Evolutionary conservation across 345 rosid species (phyloP).

Genomic region (Citrus trifoliata): DNA sequence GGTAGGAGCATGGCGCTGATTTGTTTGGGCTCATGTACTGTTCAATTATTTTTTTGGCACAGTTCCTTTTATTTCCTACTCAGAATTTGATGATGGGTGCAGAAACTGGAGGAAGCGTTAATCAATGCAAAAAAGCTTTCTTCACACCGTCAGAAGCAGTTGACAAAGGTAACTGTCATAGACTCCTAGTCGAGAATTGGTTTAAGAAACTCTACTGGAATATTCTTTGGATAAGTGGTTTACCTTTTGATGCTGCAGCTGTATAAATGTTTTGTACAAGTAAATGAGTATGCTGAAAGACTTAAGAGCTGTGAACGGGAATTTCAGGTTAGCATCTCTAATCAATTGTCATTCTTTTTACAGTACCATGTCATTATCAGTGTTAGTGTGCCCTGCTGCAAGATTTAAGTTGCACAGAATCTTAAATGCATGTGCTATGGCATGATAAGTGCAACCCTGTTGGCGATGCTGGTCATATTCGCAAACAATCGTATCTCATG

Average conservation of each 20-base stretch:
- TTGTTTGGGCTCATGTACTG: not conserved
- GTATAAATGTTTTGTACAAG: constrained; percentile 57
- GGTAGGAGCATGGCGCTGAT: constrained; percentile 30
- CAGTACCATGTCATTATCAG: not conserved
- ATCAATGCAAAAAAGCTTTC: constrained; percentile 57
- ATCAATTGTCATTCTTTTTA: not conserved
- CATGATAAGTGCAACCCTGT: not conserved
- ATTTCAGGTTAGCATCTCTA: constrained; percentile 56
- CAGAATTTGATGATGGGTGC: constrained; percentile 30
- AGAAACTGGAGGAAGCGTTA: constrained; percentile 76
- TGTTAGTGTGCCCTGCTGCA: not conserved
- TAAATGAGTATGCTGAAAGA: constrained; percentile 55
- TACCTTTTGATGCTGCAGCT: constrained; percentile 44
- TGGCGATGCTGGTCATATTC: not conserved
- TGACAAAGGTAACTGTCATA: constrained; percentile 55
- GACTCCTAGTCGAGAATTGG: not conserved
- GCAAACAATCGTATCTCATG: not conserved
- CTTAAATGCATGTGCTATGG: not conserved
- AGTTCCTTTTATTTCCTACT: constrained; percentile 8
- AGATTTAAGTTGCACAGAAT: not conserved
- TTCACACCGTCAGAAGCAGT: constrained; percentile 52
- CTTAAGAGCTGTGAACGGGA: constrained; percentile 70
- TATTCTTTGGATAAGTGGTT: constrained; percentile 13
- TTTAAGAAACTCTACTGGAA: constrained; percentile 11
- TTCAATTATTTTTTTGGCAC: not conserved